Base-by-base conservation (phyloP, 139 green algal species). In the Chlorella sp. region DNA sequence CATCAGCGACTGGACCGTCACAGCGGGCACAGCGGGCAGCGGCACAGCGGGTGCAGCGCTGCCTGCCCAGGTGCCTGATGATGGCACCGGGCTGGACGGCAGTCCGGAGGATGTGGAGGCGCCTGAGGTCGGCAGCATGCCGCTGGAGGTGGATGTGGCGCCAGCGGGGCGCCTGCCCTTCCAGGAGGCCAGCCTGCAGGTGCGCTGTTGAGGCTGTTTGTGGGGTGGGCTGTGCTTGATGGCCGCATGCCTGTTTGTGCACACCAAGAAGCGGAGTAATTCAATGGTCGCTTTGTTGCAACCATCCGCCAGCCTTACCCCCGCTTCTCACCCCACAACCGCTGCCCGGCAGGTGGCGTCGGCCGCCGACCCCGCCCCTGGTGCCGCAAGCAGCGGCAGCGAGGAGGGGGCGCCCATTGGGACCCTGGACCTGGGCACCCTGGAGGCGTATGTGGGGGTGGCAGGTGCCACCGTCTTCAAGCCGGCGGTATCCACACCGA, bases 131-230 rank as follows among this genome's bases (percentile, higher is more conserved):
- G 84, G 2, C 46, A 77, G 79, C 84, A 64, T 34, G 62, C 60
- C 76, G 40, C 36, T 67, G 54, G 68, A 90, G 51, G 51, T 86
- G 3, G 81, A 86, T 32, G 80, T 90, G 62, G 87, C 83, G 7
- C 87, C 87, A 46, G 76, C 83, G 1, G 87, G 82, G 36, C 69
- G 87, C 26, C 67, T 90, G 65, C 87, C 87, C 44, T 90, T 86
- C 73, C 87, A 88, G 69, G 87, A 90, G 82, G 87, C 82, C n/a
- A 80, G 67, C 16, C 76, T 90, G 65, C 60, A 67, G 70, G 85
- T 88, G 3, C 11, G 43, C 20, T 8, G 46, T 7, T 40, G 69
- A n/a, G 1, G 60, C 14, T 34, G 24, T 36, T 30, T 36, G 9
- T 7, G 6, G 20, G 67, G 36, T 74, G 36, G 46, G 69, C 38